Base-by-base conservation (phyloP, 352 stramenopile species). In the Globisporangium lucens region DNA sequence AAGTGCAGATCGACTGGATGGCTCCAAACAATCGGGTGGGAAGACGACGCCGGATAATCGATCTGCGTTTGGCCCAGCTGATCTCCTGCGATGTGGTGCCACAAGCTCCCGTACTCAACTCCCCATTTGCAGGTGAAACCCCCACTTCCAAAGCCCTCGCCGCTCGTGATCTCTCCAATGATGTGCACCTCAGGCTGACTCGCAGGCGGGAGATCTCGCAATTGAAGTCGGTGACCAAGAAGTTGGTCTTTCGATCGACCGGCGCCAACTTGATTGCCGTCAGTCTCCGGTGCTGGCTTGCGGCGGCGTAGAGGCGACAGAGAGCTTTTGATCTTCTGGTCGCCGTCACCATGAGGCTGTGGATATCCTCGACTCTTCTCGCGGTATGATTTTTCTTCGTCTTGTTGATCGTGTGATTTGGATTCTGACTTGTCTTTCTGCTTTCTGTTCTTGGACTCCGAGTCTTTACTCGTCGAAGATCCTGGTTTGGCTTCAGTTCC, bases 1-100 rank as follows among this genome's bases (percentile, higher is more conserved):
- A 90, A 85, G 66, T 93, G 85, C 35, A 91, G 69, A 69, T 90
- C 83, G 29, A 93, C 76, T 5, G 85, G 85, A 51, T 93, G 81
- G 22, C 70, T 72, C 83, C 85, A 91, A 9, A 89, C 68, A 15
- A 79, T 64, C 8, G 76, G 66, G 10, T 79, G 66, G 4, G 65
- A 63, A 4, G 51, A 33, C 24, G 59, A 47, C 10, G 63, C 69
- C 4, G 80, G 62, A 27, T 89, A 90, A 35, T 89, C 83, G 22
- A 86, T 70, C 62, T 93, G 85, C 2, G 85, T 89, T 69, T 91
- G 78, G 0, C 83, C 85, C 10, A 83, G 61, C 53, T 86, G 71
- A 38, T 89, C 75, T 6, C 85, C 85, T 29, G 79, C 76, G 22
- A 93, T 76, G 68, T 86, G 80, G 3, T 69, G 77, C 81, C 83